These are phyloP conservation scores for Hepatocystis sp. DNA, from an alignment of 169 alveolate genomes.

Conservation along the genomic window DNA sequence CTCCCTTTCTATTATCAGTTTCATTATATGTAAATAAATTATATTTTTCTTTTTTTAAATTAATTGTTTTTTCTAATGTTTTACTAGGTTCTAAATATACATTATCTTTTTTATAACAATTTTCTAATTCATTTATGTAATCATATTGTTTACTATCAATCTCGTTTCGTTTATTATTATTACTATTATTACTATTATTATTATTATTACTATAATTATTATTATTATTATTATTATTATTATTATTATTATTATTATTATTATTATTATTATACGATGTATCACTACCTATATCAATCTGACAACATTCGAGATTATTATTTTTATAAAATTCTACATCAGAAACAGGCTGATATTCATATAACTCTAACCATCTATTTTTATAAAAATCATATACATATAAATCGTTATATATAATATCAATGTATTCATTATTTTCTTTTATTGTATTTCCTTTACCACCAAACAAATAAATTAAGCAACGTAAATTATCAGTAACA, in stretches of 20 bases:
- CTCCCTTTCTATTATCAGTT: too few relatives aligned
- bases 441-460: constrained; percentile 74
- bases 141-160: constrained; percentile 18
- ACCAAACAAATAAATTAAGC: constrained; percentile 68
- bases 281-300: neutral
- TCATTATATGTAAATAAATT: too few relatives aligned
- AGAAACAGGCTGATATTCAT: too few relatives aligned
- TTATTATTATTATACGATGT: neutral
- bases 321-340: constrained; percentile 1
- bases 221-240: neutral
- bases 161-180: neutral
- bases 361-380: constrained; percentile 56
- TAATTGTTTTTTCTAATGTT: too few relatives aligned
- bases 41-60: too few relatives aligned
- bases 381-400: constrained; percentile 67
- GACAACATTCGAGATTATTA: too few relatives aligned
- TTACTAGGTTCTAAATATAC: too few relatives aligned
- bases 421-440: constrained; percentile 48
- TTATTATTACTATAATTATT: neutral
- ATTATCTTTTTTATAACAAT: too few relatives aligned
- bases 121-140: neutral
- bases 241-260: neutral
- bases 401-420: constrained; percentile 63
- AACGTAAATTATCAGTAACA: constrained; percentile 35
- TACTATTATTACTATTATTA: neutral